These are phyloP conservation scores for Cydonia oblonga DNA, from an alignment of 331 rosid genomes.

Conservation along the genomic window DNA sequence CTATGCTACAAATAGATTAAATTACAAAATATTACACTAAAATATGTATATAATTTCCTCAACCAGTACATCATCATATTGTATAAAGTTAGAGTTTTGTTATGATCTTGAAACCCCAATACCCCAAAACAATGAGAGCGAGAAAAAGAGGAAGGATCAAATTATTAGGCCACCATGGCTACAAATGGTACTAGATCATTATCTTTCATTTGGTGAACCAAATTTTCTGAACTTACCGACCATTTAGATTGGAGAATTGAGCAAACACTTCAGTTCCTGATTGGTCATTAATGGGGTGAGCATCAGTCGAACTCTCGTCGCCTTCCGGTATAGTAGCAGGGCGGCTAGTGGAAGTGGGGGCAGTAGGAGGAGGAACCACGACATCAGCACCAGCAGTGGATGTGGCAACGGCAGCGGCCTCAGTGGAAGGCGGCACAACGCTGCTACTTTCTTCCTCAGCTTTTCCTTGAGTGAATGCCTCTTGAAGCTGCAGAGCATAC, in stretches of 20 bases:
- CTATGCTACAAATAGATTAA: background rate
- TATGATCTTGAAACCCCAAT: background rate
- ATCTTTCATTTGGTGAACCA: background rate
- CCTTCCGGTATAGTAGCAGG: background rate
- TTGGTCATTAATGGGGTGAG: background rate
- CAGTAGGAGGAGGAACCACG: background rate
- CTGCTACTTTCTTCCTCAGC: background rate
- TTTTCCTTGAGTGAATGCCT: slow-evolving; percentile 14
- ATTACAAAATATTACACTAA: background rate
- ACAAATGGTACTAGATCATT: background rate
- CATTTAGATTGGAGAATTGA: slow-evolving; percentile 15
- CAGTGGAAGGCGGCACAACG: background rate
- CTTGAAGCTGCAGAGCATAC: slow-evolving; percentile 44
- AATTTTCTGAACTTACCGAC: background rate
- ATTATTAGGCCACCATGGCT: background rate
- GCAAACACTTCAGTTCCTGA: slow-evolving; percentile 2
- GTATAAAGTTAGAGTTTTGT: background rate
- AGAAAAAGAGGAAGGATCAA: background rate
- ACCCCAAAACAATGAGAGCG: background rate
- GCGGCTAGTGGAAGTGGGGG: background rate
- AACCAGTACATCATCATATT: slow-evolving; percentile 1
- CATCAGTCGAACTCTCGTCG: background rate
- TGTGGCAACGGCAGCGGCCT: background rate
- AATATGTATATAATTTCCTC: background rate
- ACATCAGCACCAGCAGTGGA: background rate